phyloP scores from a whole-genome alignment of 257 asterid species.

The Orobanche coerulescens region DNA sequence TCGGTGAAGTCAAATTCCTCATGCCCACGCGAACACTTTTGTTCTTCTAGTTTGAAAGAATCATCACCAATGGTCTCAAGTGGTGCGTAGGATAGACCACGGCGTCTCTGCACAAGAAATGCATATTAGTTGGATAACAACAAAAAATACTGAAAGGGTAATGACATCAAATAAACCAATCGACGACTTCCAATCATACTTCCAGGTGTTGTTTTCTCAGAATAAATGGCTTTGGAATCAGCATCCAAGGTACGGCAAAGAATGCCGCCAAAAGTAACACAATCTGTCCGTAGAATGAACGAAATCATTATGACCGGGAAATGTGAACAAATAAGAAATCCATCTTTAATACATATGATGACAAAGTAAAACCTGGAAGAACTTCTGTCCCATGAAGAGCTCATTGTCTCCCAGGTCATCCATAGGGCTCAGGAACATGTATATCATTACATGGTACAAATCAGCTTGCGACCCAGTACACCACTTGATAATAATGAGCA shows the following conservation, averaged over 20 bases:
- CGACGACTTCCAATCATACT: conserved; percentile 38
- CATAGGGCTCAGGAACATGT: conserved; percentile 96
- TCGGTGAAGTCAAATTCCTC: conserved; percentile 90
- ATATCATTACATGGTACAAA: conserved; percentile 96
- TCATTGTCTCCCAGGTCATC: conserved; percentile 81
- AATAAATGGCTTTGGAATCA: conserved; percentile 87
- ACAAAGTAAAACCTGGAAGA: neutral
- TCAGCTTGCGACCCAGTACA: conserved; percentile 96
- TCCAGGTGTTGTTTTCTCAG: conserved; percentile 71
- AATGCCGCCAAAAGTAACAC: conserved; percentile 59
- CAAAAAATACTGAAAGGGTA: neutral
- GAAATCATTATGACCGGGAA: neutral
- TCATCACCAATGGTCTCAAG: neutral
- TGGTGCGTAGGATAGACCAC: neutral
- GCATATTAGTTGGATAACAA: neutral
- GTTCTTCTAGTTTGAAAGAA: neutral
- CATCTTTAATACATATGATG: neutral
- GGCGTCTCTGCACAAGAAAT: neutral
- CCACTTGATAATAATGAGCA: conserved; percentile 85
- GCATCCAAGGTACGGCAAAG: conserved; percentile 95
- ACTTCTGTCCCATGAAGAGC: conserved; percentile 79
- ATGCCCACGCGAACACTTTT: neutral
- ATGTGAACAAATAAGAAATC: neutral
- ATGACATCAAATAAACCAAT: neutral
- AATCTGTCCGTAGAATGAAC: conserved; percentile 37